Conservation (phyloP, 192 early-diverging fungal species). For the Coemansia sp. region DNA sequence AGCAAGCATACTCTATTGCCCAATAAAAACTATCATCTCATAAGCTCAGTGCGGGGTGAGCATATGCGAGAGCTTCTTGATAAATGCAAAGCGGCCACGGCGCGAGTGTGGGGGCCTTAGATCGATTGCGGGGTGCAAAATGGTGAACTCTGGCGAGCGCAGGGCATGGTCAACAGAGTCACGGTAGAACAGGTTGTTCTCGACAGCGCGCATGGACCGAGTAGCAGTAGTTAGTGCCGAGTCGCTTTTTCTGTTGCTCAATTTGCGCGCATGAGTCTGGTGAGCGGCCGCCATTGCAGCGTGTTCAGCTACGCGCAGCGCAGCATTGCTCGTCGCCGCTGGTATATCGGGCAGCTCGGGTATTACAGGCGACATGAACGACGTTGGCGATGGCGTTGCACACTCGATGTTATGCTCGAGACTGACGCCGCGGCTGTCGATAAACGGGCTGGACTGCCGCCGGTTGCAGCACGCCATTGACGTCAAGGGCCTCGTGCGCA, state of each 20-base stretch:
- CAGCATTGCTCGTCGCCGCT: slow-evolving; percentile 1
- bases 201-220: slow-evolving; percentile 30
- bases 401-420: slow-evolving; percentile 2
- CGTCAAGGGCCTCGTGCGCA: slow-evolving; percentile 48
- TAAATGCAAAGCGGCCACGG: slow-evolving; percentile 41
- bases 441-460: slow-evolving; percentile 18
- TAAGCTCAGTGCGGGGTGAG: not conserved
- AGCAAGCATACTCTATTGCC: not conserved
- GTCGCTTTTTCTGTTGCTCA: slow-evolving; percentile 51
- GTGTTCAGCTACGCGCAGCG: not conserved
- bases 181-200: slow-evolving; percentile 11
- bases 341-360: not conserved
- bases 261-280: slow-evolving; percentile 30
- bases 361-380: not conserved
- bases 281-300: not conserved
- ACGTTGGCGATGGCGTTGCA: not conserved
- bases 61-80: slow-evolving; percentile 36
- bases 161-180: slow-evolving; percentile 40
- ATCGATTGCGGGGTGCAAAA: slow-evolving; percentile 36
- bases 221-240: slow-evolving; percentile 46
- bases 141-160: slow-evolving; percentile 49
- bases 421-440: slow-evolving; percentile 6
- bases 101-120: slow-evolving; percentile 30
- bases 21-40: too few relatives aligned
- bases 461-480: slow-evolving; percentile 22